Base-by-base conservation (phyloP, 2,329 filamentous ascomycete species). In the Colletotrichum scovillei region DNA sequence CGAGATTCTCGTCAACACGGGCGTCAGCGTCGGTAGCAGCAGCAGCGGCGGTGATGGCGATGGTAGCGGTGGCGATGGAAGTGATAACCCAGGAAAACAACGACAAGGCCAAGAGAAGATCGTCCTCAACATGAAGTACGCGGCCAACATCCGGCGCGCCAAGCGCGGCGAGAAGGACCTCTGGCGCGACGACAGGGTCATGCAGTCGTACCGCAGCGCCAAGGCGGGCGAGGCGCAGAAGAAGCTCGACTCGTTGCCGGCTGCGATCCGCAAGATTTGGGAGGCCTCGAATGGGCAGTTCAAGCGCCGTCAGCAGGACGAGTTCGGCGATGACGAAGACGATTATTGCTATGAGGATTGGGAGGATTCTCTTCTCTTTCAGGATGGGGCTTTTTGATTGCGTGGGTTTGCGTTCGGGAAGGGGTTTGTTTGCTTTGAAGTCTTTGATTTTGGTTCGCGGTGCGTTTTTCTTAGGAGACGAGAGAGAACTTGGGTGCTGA, bases 1-100 rank as follows among this genome's bases (percentile, higher is more conserved):
- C 19, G 74, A 75, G 8, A 71, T 87, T 65, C 71, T 82, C 3
- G 79, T 86, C n/a, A 76, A 77, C 55, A 79, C 77, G 5, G 66
- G 77, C 60, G 64, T 42, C 6, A 19, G 38, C 38, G 14, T 12
- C 14, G 38, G 38, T 42, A 5, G 5, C 30, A 32, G 30, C 30
- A 30, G 30, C 30, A 30, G 30, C 38, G 16, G 38, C 38, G 38
- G 38, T 7, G 38, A 42, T 42, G 38, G 38, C 6, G 5, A 42
- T 3, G 38, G 14, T 8, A 42, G 30, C 14, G 38, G 14, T 19
- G 38, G 38, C 14, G 14, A 42, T 19, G 38, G 38, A 7, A 7
- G 7, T 16, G 38, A 19, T 19, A 19, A 19, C 16, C 38, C 2
- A 7, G 38, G 6, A 42, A 42, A 42, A 49, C 16, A 46, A 49